Conservation (phyloP, 176 grass and related monocot genomes). For the Zea mays region DNA sequence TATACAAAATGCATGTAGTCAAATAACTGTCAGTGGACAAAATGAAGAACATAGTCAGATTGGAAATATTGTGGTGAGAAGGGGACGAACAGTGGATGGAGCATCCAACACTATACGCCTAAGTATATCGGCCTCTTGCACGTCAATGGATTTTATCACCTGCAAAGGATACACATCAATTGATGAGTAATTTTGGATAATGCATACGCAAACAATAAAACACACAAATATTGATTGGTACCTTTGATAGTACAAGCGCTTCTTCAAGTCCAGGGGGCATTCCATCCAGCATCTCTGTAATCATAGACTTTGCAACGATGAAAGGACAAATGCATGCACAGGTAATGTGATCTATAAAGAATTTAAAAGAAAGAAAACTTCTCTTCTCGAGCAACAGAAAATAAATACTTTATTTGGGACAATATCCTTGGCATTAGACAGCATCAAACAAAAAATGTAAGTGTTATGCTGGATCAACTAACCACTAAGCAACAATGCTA, state of each 20-base stretch:
- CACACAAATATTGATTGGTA: constrained; percentile 25
- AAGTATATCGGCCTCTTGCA: constrained; percentile 31
- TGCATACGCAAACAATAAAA: too few species aligned
- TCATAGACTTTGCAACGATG: constrained; percentile 9
- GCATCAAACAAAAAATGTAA: background rate
- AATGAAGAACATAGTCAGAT: too few species aligned
- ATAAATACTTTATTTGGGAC: background rate
- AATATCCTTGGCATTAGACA: background rate
- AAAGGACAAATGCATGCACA: background rate
- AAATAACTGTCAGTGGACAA: too few species aligned
- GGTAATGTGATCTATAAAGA: constrained; percentile 11
- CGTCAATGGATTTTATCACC: constrained; percentile 22
- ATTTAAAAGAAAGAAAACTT: constrained; percentile 13
- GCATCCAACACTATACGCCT: constrained; percentile 39
- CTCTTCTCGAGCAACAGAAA: constrained; percentile 16
- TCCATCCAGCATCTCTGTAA: constrained; percentile 1
- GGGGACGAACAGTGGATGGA: constrained; percentile 26
- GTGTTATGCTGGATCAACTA: background rate
- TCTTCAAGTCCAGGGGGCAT: constrained; percentile 12
- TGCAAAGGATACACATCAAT: constrained; percentile 37
- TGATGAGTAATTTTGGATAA: constrained; percentile 30
- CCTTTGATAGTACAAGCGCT: constrained; percentile 5
- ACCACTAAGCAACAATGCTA: background rate
- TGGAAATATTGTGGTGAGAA: too few species aligned
- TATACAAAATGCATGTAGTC: too few species aligned